phyloP scores from a whole-genome alignment of 441 rosid species.

The Populus hybrid region DNA sequence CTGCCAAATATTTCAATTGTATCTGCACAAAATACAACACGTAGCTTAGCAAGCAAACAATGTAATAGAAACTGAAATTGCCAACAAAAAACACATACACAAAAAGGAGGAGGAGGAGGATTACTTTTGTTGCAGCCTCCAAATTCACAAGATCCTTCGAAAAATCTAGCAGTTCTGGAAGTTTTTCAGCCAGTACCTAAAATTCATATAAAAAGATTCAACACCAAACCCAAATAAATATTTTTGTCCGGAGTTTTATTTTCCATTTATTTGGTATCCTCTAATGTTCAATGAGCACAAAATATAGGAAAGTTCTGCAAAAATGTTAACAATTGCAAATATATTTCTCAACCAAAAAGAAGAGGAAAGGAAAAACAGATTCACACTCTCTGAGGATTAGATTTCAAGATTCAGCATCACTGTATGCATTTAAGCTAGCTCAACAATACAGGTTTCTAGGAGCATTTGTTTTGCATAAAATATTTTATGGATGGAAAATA shows the following conservation, averaged over 20 bases:
- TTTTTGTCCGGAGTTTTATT: background rate
- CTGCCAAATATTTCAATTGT: conserved; percentile 87
- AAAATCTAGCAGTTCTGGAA: conserved; percentile 77
- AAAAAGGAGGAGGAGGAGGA: background rate
- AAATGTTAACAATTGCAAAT: background rate
- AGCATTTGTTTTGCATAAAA: background rate
- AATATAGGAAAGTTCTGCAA: background rate
- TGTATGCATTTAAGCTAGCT: background rate
- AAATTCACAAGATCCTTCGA: conserved; percentile 56
- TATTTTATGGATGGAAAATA: background rate
- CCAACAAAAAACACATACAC: conserved; percentile 3
- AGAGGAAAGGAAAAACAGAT: background rate
- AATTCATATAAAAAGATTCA: background rate
- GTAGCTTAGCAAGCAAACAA: background rate
- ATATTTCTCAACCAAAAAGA: background rate
- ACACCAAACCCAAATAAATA: background rate
- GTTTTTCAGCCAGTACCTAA: conserved; percentile 80
- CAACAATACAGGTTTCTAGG: background rate
- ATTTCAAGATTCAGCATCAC: background rate
- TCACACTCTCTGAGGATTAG: background rate
- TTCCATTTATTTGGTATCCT: background rate
- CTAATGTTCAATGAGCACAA: background rate
- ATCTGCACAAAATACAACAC: conserved; percentile 39
- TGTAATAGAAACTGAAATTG: background rate
- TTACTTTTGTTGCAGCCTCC: conserved; percentile 80